A percentile compares a stretch with the other conserved stretches of the same genome.
Evolutionary conservation across 176 grass and related monocot species (phyloP).

Genomic region (Musa troglodytarum): DNA sequence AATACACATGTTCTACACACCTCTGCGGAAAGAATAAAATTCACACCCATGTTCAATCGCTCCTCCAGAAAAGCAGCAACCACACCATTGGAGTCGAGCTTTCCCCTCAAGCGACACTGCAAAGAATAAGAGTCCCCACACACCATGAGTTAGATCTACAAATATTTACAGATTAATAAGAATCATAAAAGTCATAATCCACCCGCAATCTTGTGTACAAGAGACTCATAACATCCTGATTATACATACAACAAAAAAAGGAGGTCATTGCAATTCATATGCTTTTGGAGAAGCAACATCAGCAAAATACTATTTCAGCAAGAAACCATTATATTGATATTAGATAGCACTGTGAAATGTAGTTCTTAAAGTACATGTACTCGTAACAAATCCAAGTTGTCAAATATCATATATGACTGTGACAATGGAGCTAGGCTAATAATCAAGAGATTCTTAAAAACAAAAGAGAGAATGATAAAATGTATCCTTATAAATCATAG

Average conservation of each 20-base stretch:
- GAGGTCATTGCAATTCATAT: neutral
- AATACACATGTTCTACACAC: constrained; percentile 22
- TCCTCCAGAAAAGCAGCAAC: constrained; percentile 69
- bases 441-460: no score
- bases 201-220: no score
- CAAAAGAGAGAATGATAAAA: no score
- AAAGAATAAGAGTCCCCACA: neutral
- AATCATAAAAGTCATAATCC: no score
- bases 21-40: constrained; percentile 68
- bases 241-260: neutral
- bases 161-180: no score
- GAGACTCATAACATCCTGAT: neutral
- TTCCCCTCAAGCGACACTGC: constrained; percentile 64
- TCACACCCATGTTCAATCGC: constrained; percentile 26
- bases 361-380: neutral
- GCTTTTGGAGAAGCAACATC: neutral
- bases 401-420: no score
- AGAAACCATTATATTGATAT: neutral
- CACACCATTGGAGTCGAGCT: constrained; percentile 47
- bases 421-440: no score
- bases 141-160: neutral
- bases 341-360: neutral
- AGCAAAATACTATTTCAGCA: neutral
- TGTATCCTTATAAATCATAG: no score
- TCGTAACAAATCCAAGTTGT: no score